These are phyloP conservation scores for Schizophyllum commune DNA, from an alignment of 1,284 basidiomycete species.

Conservation along the genomic window DNA sequence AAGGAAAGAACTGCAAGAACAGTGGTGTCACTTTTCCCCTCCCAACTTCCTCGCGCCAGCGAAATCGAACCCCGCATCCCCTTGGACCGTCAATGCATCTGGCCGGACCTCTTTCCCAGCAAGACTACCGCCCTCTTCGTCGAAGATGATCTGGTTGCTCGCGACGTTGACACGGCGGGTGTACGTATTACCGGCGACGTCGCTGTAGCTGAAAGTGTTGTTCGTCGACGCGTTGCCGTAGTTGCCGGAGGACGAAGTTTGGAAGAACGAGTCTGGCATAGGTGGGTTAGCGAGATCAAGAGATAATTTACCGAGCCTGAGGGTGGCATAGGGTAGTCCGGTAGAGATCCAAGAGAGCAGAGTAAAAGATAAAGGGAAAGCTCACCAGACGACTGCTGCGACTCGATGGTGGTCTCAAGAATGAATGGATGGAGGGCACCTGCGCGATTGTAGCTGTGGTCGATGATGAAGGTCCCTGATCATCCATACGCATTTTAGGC, in stretches of 20 bases:
- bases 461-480: constrained; percentile 45
- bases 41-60: too few relatives aligned
- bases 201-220: constrained; percentile 58
- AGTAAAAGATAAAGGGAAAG: too few relatives aligned
- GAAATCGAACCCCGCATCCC: background rate
- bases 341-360: too few relatives aligned
- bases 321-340: background rate
- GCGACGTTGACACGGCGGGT: constrained; percentile 51
- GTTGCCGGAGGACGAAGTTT: constrained; percentile 37
- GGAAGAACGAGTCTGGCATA: constrained; percentile 46
- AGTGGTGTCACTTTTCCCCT: background rate
- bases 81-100: background rate
- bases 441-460: constrained; percentile 61
- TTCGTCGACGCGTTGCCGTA: constrained; percentile 61
- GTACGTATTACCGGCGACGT: constrained; percentile 56
- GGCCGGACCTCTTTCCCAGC: constrained; percentile 18
- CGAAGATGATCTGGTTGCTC: constrained; percentile 52
- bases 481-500: background rate
- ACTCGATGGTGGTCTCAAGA: constrained; percentile 45
- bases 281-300: background rate
- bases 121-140: constrained; percentile 51
- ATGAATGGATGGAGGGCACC: constrained; percentile 51
- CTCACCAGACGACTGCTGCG: constrained; percentile 52
- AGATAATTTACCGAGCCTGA: too few relatives aligned
- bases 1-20: background rate